phyloP scores from a whole-genome alignment of 1,284 basidiomycete genomes.

The Papiliotrema flavescens region DNA sequence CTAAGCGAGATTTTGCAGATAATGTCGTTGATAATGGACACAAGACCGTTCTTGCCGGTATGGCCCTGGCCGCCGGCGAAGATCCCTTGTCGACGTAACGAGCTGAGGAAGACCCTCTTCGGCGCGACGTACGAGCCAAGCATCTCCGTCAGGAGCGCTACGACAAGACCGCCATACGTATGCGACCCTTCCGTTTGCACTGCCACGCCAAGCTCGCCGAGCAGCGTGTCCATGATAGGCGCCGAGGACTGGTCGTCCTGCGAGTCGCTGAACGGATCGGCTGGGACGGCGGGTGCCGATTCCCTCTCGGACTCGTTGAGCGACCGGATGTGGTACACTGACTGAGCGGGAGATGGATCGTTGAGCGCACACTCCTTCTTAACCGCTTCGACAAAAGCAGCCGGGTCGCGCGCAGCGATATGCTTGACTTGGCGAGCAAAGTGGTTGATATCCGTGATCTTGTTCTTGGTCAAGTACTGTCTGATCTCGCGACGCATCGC shows the following conservation, averaged over 20 bases:
- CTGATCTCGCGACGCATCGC: slow-evolving; percentile 81
- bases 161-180: slow-evolving; percentile 74
- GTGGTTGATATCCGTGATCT: slow-evolving; percentile 64
- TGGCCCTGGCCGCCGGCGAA: slow-evolving; percentile 53
- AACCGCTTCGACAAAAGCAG: slow-evolving; percentile 71
- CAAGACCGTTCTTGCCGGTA: slow-evolving; percentile 18
- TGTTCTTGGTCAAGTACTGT: slow-evolving; percentile 68
- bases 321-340: slow-evolving; percentile 60
- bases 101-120: slow-evolving; percentile 82
- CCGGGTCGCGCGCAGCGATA: slow-evolving; percentile 77
- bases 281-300: not conserved
- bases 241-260: slow-evolving; percentile 11
- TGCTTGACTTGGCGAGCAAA: slow-evolving; percentile 75
- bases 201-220: slow-evolving; percentile 26
- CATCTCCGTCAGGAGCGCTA: slow-evolving; percentile 88
- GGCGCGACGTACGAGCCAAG: slow-evolving; percentile 89
- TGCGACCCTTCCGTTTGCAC: slow-evolving; percentile 12
- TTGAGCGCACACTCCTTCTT: slow-evolving; percentile 68
- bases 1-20: slow-evolving; percentile 61
- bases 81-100: slow-evolving; percentile 57
- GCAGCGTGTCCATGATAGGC: slow-evolving; percentile 31
- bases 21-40: slow-evolving; percentile 67
- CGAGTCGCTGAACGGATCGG: slow-evolving; percentile 54
- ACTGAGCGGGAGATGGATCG: slow-evolving; percentile 60
- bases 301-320: slow-evolving; percentile 1